Evolutionary conservation across 2,329 filamentous ascomycete species (phyloP).

Genomic region (Chrysoporthe puriensis): DNA sequence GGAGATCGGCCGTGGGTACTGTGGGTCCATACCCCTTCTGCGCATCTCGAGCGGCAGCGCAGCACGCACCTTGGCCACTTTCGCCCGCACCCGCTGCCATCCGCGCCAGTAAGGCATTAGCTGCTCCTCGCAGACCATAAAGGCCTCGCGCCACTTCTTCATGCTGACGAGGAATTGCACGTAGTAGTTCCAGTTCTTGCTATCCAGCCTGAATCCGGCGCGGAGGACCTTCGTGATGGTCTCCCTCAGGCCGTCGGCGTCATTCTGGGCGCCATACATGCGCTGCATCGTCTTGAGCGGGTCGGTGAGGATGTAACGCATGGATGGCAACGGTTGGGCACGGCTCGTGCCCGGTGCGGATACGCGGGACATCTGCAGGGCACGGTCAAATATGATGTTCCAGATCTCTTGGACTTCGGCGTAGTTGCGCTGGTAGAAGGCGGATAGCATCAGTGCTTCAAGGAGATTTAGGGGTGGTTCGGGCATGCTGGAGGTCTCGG

Average conservation of each 20-base stretch:
- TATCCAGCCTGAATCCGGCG: conserved; percentile 75
- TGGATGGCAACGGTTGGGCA: conserved; percentile 46
- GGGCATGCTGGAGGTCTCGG: conserved; percentile 19
- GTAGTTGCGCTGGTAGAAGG: conserved; percentile 61
- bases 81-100: conserved; percentile 55
- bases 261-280: conserved; percentile 44
- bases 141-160: conserved; percentile 67
- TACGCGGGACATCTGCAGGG: conserved; percentile 47
- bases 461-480: conserved; percentile 60
- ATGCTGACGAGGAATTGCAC: conserved; percentile 69
- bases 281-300: conserved; percentile 54
- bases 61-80: conserved; percentile 33
- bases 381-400: conserved; percentile 61
- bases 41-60: conserved; percentile 44
- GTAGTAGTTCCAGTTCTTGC: conserved; percentile 79
- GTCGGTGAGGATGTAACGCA: conserved; percentile 57
- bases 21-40: conserved; percentile 42
- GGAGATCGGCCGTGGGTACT: conserved; percentile 44
- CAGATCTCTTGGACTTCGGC: conserved; percentile 68
- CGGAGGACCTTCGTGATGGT: conserved; percentile 59
- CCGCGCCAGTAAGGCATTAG: conserved; percentile 81
- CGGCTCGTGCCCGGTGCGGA: conserved; percentile 34
- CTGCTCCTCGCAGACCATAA: conserved; percentile 71
- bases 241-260: conserved; percentile 51
- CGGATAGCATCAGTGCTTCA: conserved; percentile 68